Base-by-base conservation (phyloP, 2,329 filamentous ascomycete species). In the Penicillium italicum region DNA sequence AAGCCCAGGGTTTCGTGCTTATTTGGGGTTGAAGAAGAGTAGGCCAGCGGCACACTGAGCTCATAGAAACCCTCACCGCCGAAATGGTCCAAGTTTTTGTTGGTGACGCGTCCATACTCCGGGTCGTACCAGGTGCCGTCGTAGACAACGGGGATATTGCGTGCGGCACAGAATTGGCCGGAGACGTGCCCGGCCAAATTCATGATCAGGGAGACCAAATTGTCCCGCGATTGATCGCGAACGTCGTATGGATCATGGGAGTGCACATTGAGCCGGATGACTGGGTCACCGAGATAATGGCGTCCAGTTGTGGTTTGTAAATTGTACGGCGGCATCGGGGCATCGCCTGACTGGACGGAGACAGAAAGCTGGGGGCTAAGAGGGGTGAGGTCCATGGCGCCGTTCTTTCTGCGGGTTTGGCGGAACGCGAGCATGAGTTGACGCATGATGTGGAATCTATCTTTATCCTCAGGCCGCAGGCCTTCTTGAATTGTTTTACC, bases 1-100 rank as follows among this genome's bases (percentile, higher is more conserved):
- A 82, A 69, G 34, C 82, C 83, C 2, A 86, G 71, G 8, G 78
- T 68, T 5, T 71, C 68, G 62, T 86, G 83, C 14, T 70, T 73
- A 20, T 80, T 57, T 1, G 82, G 81, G 3, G 65, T 71, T 2
- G 77, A 78, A 33, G 77, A 74, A 16, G 79, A 71, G 14, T 78
- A 70, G 1, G 75, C 74, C 54, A 68, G 68, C 2, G 75, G 75
- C 14, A 69, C 55, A n/a, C 63, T 62, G 36, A 67, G 56, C 16
- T 67, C 52, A 61, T 72, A 59, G 76, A 80, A 73, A 10, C 73
- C 55, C 3, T 73, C 64, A 5, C 71, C 66, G 9, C 77, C 66
- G 51, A 79, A 80, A n/a, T 75, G 64, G 30, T 70, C 58, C n/a
- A 75, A 68, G 10, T 63, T 77, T 62, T 64, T 70, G 62, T 50